These are phyloP conservation scores for Rauvolfia tetraphylla DNA, from an alignment of 257 asterid genomes.

Conservation along the genomic window DNA sequence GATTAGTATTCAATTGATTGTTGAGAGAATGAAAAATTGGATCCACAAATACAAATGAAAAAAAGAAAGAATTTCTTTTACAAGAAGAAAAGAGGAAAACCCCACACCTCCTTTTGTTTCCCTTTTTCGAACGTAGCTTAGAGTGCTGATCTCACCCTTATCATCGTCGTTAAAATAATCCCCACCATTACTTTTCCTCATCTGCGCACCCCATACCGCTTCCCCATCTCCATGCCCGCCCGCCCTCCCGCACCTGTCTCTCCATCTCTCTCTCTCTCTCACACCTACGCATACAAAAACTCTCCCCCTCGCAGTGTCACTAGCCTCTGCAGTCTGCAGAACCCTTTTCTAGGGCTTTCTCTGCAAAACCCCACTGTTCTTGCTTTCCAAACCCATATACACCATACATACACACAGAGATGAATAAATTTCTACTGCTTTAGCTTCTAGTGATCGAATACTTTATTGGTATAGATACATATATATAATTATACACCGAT, in stretches of 20 bases:
- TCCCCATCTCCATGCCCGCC: no score
- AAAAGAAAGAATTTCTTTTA: no score
- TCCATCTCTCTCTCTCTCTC: background rate
- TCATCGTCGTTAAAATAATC: background rate
- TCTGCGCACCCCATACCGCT: no score
- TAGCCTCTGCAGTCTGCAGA: background rate
- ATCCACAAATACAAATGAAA: no score
- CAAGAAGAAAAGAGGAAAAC: no score
- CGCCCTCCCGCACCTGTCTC: no score
- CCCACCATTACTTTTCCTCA: background rate
- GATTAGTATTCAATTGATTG: no score
- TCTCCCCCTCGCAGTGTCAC: no score
- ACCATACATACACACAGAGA: background rate
- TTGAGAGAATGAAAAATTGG: no score
- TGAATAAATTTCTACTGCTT: background rate
- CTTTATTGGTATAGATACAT: background rate
- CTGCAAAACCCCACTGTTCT: background rate
- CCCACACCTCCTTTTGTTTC: no score
- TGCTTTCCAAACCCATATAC: background rate
- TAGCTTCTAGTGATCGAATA: background rate
- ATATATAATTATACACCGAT: background rate
- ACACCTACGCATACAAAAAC: no score
- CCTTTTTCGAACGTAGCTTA: background rate
- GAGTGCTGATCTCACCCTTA: slow-evolving; percentile 1
- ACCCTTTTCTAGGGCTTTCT: slow-evolving; percentile 12